Percentiles rank a stretch among this genome's conserved stretches.
Conservation (phyloP, 2,329 filamentous ascomycete genomes). For the Aspergillus vadensis region DNA sequence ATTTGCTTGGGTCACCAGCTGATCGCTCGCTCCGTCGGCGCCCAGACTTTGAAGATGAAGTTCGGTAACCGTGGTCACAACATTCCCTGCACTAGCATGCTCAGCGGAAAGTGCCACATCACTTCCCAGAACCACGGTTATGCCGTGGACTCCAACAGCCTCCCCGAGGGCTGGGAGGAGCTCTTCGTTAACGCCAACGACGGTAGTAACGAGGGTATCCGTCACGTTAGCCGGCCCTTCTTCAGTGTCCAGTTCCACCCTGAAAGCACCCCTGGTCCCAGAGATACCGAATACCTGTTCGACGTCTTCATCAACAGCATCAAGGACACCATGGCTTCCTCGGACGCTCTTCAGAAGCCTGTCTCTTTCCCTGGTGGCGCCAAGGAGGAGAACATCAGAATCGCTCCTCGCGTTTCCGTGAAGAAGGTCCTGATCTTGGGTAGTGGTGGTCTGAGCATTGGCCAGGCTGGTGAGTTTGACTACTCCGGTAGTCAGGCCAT, state of each 20-base stretch:
- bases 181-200: constrained; percentile 98
- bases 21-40: constrained; percentile 83
- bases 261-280: constrained; percentile 91
- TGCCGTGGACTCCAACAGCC: constrained; percentile 77
- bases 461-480: constrained; percentile 97
- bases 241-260: constrained; percentile 99
- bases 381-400: constrained; percentile 72
- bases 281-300: constrained; percentile 95
- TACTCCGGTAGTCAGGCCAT: constrained; percentile 98
- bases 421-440: constrained; percentile 96
- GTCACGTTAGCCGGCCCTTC: constrained; percentile 80
- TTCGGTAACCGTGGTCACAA: constrained; percentile 99
- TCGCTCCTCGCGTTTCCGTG: constrained; percentile 76
- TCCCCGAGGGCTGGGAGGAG: constrained; percentile 83
- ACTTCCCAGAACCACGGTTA: constrained; percentile 99
- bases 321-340: constrained; percentile 67
- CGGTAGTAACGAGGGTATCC: constrained; percentile 95
- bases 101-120: constrained; percentile 96
- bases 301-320: constrained; percentile 94
- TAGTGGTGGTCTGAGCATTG: constrained; percentile 93
- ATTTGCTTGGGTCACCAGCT: constrained; percentile 96
- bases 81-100: constrained; percentile 93
- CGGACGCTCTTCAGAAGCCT: constrained; percentile 67
- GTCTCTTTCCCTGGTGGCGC: constrained; percentile 87
- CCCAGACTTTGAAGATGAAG: constrained; percentile 92